These are phyloP conservation scores for Alternaria alternata DNA, from an alignment of 2,329 filamentous ascomycete genomes.

Conservation along the genomic window DNA sequence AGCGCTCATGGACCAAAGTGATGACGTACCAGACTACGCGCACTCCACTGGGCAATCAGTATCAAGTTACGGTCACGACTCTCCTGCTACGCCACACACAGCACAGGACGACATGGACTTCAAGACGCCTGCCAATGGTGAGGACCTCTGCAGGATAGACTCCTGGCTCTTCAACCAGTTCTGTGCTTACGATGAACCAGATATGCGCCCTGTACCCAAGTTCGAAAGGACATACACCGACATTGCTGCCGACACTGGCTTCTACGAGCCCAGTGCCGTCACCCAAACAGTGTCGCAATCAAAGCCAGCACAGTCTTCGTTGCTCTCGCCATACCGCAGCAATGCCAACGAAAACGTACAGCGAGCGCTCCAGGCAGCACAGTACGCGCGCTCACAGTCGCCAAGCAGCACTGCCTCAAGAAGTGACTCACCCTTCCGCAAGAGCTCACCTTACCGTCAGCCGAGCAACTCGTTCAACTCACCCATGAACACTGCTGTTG, in stretches of 20 bases:
- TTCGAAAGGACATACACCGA: conserved; percentile 88
- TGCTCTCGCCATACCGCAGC: conserved; percentile 59
- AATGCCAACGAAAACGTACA: conserved; percentile 65
- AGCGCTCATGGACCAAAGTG: conserved; percentile 63
- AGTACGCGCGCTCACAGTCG: conserved; percentile 70
- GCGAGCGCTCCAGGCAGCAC: conserved; percentile 80
- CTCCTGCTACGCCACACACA: conserved; percentile 68
- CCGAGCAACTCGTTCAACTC: conserved; percentile 54
- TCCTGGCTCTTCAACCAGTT: conserved; percentile 65
- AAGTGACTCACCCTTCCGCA: conserved; percentile 82
- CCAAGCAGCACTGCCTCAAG: conserved; percentile 63
- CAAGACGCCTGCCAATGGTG: conserved; percentile 64
- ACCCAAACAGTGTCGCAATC: conserved; percentile 52
- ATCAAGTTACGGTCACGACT: conserved; percentile 68
- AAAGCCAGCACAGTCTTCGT: conserved; percentile 60
- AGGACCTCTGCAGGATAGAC: conserved; percentile 53
- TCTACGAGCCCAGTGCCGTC: conserved; percentile 75
- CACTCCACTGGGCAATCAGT: conserved; percentile 66
- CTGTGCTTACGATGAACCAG: conserved; percentile 71
- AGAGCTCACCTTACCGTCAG: conserved; percentile 64
- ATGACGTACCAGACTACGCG: conserved; percentile 60
- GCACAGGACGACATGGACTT: conserved; percentile 63
- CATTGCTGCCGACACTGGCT: conserved; percentile 77
- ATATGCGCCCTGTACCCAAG: conserved; percentile 69
- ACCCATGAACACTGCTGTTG: conserved; percentile 61